Evolutionary conservation across 1,139 yeast genomes (phyloP), one percentile per base, ranked within the genome.

Genomic region (Candida albicans): DNA sequence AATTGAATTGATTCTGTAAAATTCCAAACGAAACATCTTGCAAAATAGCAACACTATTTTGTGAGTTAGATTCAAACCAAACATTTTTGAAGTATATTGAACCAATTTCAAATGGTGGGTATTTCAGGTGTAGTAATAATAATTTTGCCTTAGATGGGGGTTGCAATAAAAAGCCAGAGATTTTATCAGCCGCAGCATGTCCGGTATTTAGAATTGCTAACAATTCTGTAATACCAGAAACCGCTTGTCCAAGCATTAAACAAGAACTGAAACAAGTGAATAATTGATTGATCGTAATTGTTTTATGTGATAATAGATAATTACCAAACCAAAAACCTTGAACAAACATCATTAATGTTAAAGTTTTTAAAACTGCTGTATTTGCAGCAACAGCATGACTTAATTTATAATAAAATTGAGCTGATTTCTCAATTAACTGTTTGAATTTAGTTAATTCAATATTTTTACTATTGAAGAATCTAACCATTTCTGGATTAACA

Each of bases 281-380:
- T 0, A 91, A 87, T 33, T 81, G 76, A 12, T 85, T 84, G 1
- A 88, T 67, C 1, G 68, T 54, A 9, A 82, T 58, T 13, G 73
- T 70, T 0, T 79, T 79, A 4, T 64, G 59, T 35, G 66, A 64
- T 3, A 89, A 83, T 70, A 87, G 75, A 40, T 72, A 67, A 32
- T 84, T 77, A 2, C 98, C 99, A 64, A 83, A 91, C 87, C 95
- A 90, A 55, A 91, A 87, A 0, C 95, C 96, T 60, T 89, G 96
- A 1, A 90, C 87, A 68, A 91, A 90, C 82, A 89, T 84, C 56
- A 82, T 58, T 32, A 88, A 68, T 0, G 84, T 73, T 7, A 90
- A 52, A 13, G 79, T 67, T 52, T 84, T 78, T 43, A 85, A 61
- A 0, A 77, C 43, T 0, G 87, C 84, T 24, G 77, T 64, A 56